Evolutionary conservation across 768 basidiomycete genomes (phyloP), one percentile per base, ranked within the genome.

Genomic region (Clitopilus passeckerianus): DNA sequence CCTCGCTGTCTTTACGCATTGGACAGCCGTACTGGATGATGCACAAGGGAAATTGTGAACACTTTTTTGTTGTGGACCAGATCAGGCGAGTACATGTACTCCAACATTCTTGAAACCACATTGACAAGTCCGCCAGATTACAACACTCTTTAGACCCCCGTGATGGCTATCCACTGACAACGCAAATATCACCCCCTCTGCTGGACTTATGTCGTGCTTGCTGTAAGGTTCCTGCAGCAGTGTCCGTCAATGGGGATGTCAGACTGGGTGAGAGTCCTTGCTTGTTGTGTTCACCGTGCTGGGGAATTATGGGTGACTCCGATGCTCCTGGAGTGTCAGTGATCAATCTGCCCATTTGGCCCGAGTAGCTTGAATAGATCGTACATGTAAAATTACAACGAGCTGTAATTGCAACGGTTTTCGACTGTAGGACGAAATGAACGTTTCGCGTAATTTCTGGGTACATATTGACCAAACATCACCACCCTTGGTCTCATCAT

Each of bases 21-120:
- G 82, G 90, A 63, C 79, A 88, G 65, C 93, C 93, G 0, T 93
- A 94, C 63, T 91, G 89, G 85, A 73, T 93, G 57, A 74, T 93
- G 16, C 92, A 94, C 66, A 80, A 81, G 57, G 92, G 91, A 34
- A 87, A 84, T 64, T 94, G 92, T 66, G 90, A 93, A 64, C 92
- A 94, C 66, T 90, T 86, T 68, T 63, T 92, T 20, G 80, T 88
- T 20, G 62, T 93, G 37, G 85, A 91, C 60, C 81, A 89, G 62
- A 86, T 94, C 61, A 80, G 93, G 92, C 84, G 64, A 43, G 71
- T 57, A 34, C 23, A 64, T 43, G 70, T 57, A 33, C 24, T 30
- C 24, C 33, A 15, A 56, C 23, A 58, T 34, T 22, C 16, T 4
- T 46, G 8, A 33, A 34, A 6, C 16, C 3, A 3, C 27, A 8